Evolutionary conservation across 164 flowering plant genomes (phyloP).

Genomic region (Paratinospora sagittata): DNA sequence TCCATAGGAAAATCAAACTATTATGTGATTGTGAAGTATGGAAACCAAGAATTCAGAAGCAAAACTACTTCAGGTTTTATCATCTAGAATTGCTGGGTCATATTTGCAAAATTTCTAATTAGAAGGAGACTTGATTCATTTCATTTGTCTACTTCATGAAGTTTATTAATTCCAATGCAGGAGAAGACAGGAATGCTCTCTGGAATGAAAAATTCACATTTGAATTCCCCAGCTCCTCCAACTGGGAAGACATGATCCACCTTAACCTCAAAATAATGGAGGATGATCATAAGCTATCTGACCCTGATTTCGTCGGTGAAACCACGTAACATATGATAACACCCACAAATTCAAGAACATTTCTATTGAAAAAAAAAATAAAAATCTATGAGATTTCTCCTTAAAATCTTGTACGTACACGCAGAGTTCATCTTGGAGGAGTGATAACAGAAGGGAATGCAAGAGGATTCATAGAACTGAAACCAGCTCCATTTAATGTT

Average conservation of each 20-base stretch:
- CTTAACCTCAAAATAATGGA: constrained; percentile 62
- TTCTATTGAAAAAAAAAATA: too few species aligned
- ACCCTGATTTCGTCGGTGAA: constrained; percentile 61
- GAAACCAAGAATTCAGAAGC: constrained; percentile 41
- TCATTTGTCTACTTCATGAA: background rate
- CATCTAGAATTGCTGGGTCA: background rate
- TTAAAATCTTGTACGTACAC: background rate
- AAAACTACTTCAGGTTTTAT: constrained; percentile 46
- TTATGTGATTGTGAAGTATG: constrained; percentile 52
- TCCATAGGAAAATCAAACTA: constrained; percentile 49
- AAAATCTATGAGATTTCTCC: too few species aligned
- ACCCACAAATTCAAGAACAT: background rate
- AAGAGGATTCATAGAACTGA: constrained; percentile 45
- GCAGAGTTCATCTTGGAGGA: constrained; percentile 71
- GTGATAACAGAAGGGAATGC: constrained; percentile 50
- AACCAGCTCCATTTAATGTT: constrained; percentile 59
- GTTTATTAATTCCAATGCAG: constrained; percentile 37
- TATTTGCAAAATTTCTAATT: too few species aligned
- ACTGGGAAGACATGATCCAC: constrained; percentile 33
- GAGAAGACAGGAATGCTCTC: constrained; percentile 32
- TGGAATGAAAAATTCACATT: constrained; percentile 76
- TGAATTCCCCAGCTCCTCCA: constrained; percentile 28
- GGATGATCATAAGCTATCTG: constrained; percentile 23
- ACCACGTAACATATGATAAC: constrained; percentile 31
- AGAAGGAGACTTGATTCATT: background rate